Evolutionary conservation across 2,329 filamentous ascomycete genomes (phyloP).

Genomic region (Ophiocordyceps unilateralis): DNA sequence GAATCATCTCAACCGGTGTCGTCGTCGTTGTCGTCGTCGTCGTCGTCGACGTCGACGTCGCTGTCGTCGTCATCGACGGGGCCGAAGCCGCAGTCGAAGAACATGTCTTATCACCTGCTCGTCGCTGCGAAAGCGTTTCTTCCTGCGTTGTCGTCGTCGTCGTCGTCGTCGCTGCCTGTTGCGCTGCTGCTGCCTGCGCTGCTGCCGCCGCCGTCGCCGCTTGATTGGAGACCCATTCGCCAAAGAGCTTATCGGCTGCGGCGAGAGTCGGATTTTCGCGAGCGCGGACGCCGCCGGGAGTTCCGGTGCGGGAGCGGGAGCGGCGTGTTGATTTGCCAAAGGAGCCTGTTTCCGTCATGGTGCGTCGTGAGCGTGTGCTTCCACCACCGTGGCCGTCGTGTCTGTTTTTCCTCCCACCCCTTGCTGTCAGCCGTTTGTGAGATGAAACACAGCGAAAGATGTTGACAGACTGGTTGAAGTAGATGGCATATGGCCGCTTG

Average conservation of each 20-base stretch:
- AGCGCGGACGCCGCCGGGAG: slow-evolving; percentile 24
- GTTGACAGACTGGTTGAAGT: slow-evolving; percentile 39
- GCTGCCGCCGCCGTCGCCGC: slow-evolving; percentile 8
- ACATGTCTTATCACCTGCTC: not conserved
- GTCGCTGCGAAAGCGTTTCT: not conserved
- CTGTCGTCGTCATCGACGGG: too few relatives aligned
- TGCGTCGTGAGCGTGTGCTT: slow-evolving; percentile 31
- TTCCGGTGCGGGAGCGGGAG: slow-evolving; percentile 44
- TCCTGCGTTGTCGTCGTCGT: slow-evolving; percentile 38
- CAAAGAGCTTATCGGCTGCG: slow-evolving; percentile 44
- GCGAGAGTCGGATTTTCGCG: slow-evolving; percentile 45
- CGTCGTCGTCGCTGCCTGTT: slow-evolving; percentile 26
- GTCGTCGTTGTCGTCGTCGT: slow-evolving; percentile 2
- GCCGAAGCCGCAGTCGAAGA: too few relatives aligned
- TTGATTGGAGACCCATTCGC: slow-evolving; percentile 36
- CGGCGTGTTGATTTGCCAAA: slow-evolving; percentile 51
- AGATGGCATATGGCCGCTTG: slow-evolving; percentile 48
- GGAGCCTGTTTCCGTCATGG: slow-evolving; percentile 42
- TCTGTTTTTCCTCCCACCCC: too few relatives aligned
- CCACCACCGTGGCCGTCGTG: slow-evolving; percentile 31
- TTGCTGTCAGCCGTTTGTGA: too few relatives aligned
- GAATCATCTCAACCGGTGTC: slow-evolving; percentile 56
- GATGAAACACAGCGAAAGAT: too few relatives aligned
- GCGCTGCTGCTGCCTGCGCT: slow-evolving; percentile 14
- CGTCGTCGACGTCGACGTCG: too few relatives aligned